phyloP scores from a whole-genome alignment of 192 early-diverging fungal species.

The Backusella australiensis region DNA sequence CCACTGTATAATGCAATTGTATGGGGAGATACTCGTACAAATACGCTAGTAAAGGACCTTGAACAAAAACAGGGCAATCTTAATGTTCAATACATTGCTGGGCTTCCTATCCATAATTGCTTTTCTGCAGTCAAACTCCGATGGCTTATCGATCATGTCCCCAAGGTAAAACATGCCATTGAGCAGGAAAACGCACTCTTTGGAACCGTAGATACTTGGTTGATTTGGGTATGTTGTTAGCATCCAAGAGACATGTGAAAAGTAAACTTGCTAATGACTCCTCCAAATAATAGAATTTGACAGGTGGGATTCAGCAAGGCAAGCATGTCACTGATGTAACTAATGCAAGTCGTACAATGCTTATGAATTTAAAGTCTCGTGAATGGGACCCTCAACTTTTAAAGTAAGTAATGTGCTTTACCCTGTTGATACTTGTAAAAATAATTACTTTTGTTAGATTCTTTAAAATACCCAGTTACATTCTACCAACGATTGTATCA shows the following conservation, averaged over 20 bases:
- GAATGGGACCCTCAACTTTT: constrained; percentile 74
- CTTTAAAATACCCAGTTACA: constrained; percentile 56
- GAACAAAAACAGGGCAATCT: constrained; percentile 33
- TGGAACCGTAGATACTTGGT: constrained; percentile 92
- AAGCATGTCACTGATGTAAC: constrained; percentile 90
- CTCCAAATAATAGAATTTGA: constrained; percentile 61
- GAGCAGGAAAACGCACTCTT: constrained; percentile 20
- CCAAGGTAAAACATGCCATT: constrained; percentile 12
- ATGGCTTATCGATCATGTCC: constrained; percentile 86
- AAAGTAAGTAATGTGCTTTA: constrained; percentile 34
- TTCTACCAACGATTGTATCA: constrained; percentile 76
- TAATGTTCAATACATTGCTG: constrained; percentile 53
- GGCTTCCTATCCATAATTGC: constrained; percentile 88
- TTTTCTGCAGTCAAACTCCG: constrained; percentile 89
- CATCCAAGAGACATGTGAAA: too few relatives aligned
- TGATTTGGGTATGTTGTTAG: constrained; percentile 55
- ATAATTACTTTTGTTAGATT: constrained; percentile 25
- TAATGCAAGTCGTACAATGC: constrained; percentile 93
- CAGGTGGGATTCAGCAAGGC: constrained; percentile 69
- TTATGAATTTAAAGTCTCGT: constrained; percentile 86
- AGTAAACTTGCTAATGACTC: too few relatives aligned
- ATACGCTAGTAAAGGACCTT: constrained; percentile 64
- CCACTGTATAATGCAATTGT: constrained; percentile 86
- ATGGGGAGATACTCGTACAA: constrained; percentile 89
- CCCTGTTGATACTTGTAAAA: background rate